phyloP scores from a whole-genome alignment of 805 yeast species.

The Saccharomycopsis malanga region DNA sequence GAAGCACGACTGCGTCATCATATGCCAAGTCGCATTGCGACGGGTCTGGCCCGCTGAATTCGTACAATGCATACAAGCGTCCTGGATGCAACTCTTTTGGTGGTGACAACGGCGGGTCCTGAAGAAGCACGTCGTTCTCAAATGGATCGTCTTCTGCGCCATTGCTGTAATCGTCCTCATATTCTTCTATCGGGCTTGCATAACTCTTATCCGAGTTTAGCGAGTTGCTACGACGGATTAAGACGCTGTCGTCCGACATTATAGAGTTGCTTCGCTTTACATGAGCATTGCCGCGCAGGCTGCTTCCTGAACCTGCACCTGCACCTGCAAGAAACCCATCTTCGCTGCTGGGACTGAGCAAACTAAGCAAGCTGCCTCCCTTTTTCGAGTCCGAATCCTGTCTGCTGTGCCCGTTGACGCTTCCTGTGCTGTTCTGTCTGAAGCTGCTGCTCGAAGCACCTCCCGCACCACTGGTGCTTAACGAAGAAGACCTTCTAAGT shows the following conservation, averaged over 20 bases:
- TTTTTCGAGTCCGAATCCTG: background rate
- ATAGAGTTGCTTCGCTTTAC: constrained; percentile 4
- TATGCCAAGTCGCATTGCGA: constrained; percentile 76
- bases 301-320: too few relatives aligned
- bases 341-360: background rate
- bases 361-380: background rate
- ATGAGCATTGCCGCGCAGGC: background rate
- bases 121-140: constrained; percentile 1
- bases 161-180: background rate
- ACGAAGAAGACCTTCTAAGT: constrained; percentile 7
- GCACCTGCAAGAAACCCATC: too few relatives aligned
- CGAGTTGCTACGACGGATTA: constrained; percentile 11
- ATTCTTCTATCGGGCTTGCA: constrained; percentile 1
- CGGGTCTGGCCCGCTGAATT: constrained; percentile 87
- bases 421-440: background rate
- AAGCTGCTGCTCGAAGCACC: background rate
- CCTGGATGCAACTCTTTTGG: constrained; percentile 79
- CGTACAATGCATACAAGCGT: constrained; percentile 77
- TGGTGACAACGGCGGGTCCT: constrained; percentile 40
- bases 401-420: background rate
- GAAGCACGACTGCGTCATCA: constrained; percentile 73
- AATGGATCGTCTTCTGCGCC: background rate
- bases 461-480: background rate
- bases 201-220: constrained; percentile 1
- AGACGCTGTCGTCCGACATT: constrained; percentile 5